These are phyloP conservation scores for Phtheirospermum japonicum DNA, from an alignment of 257 asterid genomes.

Conservation along the genomic window DNA sequence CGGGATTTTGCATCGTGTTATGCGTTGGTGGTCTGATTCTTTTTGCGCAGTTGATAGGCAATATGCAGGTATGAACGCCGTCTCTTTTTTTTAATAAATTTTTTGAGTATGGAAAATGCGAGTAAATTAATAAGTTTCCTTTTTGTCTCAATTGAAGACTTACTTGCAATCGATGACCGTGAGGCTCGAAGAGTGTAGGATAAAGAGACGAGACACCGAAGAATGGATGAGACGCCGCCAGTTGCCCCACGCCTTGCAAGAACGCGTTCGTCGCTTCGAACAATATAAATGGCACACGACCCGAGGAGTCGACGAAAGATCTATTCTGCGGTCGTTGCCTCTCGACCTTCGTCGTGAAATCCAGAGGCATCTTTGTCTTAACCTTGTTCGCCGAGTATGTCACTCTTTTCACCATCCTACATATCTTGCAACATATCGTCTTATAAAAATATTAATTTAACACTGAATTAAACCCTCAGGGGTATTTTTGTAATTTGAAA, in stretches of 20 bases:
- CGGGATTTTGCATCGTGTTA: constrained; percentile 59
- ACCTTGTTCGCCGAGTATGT: constrained; percentile 92
- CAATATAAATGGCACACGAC: constrained; percentile 93
- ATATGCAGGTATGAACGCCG: constrained; percentile 69
- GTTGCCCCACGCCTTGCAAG: constrained; percentile 79
- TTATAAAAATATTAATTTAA: neutral
- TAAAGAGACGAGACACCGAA: constrained; percentile 82
- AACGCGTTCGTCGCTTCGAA: constrained; percentile 81
- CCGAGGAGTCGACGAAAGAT: constrained; percentile 87
- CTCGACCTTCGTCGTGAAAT: constrained; percentile 86
- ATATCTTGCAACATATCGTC: neutral
- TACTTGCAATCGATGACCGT: constrained; percentile 89
- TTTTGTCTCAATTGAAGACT: constrained; percentile 45
- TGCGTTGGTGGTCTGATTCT: constrained; percentile 79
- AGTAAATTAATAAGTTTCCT: neutral
- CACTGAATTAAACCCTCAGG: too few species aligned
- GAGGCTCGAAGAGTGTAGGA: constrained; percentile 95
- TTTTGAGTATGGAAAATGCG: too few species aligned
- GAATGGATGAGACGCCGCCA: constrained; percentile 99
- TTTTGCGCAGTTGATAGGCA: constrained; percentile 85
- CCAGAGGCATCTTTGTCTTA: constrained; percentile 92
- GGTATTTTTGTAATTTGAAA: too few species aligned
- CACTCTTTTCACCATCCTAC: constrained; percentile 5
- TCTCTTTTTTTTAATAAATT: neutral
- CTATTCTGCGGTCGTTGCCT: constrained; percentile 74